Evolutionary conservation across 208 protist species (phyloP).

Genomic region (Angomonas ambiguus): DNA sequence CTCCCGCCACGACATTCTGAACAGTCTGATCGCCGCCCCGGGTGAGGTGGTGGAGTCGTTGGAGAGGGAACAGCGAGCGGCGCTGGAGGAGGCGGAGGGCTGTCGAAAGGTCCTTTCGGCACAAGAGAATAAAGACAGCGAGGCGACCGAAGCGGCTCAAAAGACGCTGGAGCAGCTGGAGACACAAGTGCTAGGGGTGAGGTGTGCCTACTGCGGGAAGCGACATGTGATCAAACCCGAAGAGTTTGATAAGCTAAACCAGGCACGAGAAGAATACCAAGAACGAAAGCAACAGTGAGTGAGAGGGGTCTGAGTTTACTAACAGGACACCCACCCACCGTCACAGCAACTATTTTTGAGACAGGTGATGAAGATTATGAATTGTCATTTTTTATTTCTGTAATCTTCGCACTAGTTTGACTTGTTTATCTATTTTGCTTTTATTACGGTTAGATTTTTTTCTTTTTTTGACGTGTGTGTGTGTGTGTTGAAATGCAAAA

Average conservation of each 20-base stretch:
- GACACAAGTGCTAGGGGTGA: background rate
- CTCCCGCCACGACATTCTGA: conserved; percentile 40
- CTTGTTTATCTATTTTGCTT: background rate
- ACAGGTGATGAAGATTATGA: background rate
- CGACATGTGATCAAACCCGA: background rate
- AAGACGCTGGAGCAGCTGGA: too few species aligned
- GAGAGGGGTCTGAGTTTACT: background rate
- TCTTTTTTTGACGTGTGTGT: too few species aligned
- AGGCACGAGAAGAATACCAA: background rate
- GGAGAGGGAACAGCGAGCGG: background rate
- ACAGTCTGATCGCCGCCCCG: conserved; percentile 15
- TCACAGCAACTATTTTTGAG: background rate
- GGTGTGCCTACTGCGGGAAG: background rate
- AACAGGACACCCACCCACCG: background rate
- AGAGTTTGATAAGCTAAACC: background rate
- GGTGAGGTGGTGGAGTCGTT: conserved; percentile 21
- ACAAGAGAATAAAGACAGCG: too few species aligned
- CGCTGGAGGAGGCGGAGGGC: background rate
- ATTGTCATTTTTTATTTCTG: background rate
- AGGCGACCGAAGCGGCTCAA: too few species aligned
- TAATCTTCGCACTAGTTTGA: background rate
- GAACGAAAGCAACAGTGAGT: background rate
- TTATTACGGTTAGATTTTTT: background rate
- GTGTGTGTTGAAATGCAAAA: too few species aligned
- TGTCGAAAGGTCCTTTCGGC: too few species aligned